Evolutionary conservation across 306 rosid species (phyloP), one percentile per base, ranked within the genome.

Genomic region (Neltuma alba): DNA sequence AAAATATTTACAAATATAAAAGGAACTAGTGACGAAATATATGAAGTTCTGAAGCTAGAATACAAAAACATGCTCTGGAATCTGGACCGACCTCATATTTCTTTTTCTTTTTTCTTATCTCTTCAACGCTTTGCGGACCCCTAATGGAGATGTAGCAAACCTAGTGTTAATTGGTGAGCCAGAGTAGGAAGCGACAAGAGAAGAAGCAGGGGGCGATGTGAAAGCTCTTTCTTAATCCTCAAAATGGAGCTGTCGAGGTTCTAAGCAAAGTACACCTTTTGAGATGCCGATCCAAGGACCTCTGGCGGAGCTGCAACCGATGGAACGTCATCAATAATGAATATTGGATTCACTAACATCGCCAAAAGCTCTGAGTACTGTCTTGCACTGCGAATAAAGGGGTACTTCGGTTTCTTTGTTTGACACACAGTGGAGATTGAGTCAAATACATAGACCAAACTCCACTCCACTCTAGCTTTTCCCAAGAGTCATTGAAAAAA

Each of bases 181-280:
- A 5, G 15, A 13, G 20, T 30, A 5, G 66, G 42, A n/a, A 11
- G 72, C 27, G 37, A 21, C 52, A 21, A 68, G 50, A 68, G 23
- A 12, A 21, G 18, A 7, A 31, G 18, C 3, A 30, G 4, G 15
- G 31, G 0, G 3, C 16, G 27, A 0, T 33, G 31, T 3, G 13
- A 61, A n/a, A 23, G 68, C 67, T 25, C 40, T 20, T 38, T 21
- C 54, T 33, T 57, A 12, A 42, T 79, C 33, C 42, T 81, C 80
- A 81, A 41, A 54, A 81, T 42, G 80, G 80, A 66, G 64, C 64
- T 4, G 76, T 66, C 16, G 36, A 74, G 64, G 84, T 81, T 81
- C 80, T 66, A 42, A 28, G n/a, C 52, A 80, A 38, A 52, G 33
- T 65, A n/a, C 31, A 13, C 76, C 5, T 65, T 28, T 52, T 65